Conservation (phyloP, 148 eudicot genomes). For the Pouteria glomerata region DNA sequence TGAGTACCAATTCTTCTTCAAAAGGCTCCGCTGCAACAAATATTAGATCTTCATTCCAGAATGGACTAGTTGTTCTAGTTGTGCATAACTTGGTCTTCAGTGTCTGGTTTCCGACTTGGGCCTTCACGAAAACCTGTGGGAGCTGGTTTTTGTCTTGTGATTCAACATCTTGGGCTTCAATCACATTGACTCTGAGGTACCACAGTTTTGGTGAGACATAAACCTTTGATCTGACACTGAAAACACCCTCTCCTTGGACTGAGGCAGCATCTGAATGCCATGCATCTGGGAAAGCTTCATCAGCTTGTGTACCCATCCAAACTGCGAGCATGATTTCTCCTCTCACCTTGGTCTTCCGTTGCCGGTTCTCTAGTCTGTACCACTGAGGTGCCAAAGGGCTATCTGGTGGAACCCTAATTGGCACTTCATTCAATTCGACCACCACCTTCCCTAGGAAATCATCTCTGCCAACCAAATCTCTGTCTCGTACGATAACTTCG, state of each 20-base stretch:
- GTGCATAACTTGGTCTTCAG: conserved; percentile 49
- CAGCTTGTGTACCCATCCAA: too few relatives aligned
- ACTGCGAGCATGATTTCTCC: conserved; percentile 80
- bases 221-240: conserved; percentile 61
- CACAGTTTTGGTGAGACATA: conserved; percentile 73
- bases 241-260: conserved; percentile 62
- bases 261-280: too few relatives aligned
- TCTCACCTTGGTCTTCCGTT: conserved; percentile 36
- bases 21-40: conserved; percentile 77
- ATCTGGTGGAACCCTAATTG: conserved; percentile 68
- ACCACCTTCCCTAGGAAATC: conserved; percentile 48
- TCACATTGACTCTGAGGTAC: conserved; percentile 73
- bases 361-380: conserved; percentile 55
- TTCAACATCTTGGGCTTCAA: conserved; percentile 66
- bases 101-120: conserved; percentile 47
- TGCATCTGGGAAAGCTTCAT: too few relatives aligned
- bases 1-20: conserved; percentile 52
- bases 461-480: conserved; percentile 49
- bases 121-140: conserved; percentile 63
- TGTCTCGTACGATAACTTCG: conserved; percentile 56
- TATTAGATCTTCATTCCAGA: conserved; percentile 75
- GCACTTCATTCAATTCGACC: conserved; percentile 62
- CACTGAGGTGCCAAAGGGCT: too few relatives aligned
- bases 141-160: conserved; percentile 39
- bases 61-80: conserved; percentile 49